phyloP scores from a whole-genome alignment of 2,329 filamentous ascomycete species.

The Camillea tinctor region DNA sequence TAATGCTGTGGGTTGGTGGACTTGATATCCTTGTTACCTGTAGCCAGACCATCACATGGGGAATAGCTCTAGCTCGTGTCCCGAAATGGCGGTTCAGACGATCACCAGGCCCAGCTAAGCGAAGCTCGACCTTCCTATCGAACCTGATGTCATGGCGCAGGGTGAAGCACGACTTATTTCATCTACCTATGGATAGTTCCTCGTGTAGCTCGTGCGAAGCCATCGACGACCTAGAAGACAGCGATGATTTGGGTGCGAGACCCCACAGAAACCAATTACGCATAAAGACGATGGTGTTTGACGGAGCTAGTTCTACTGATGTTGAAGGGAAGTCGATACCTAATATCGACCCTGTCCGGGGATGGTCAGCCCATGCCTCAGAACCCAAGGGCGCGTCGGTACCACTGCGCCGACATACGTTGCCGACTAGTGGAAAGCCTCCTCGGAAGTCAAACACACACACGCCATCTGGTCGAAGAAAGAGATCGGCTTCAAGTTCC shows the following conservation, averaged over 20 bases:
- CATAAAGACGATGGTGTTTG: conserved; percentile 18
- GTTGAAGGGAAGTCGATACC: conserved; percentile 2
- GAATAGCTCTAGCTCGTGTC: conserved; percentile 80
- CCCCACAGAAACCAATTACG: conserved; percentile 12
- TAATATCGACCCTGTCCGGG: conserved; percentile 1
- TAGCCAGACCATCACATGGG: conserved; percentile 74
- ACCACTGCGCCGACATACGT: conserved; percentile 47
- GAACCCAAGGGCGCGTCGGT: conserved; percentile 13
- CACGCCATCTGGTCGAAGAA: conserved; percentile 64
- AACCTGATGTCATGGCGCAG: conserved; percentile 46
- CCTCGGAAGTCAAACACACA: conserved; percentile 43
- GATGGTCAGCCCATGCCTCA: conserved; percentile 4
- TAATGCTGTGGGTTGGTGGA: conserved; percentile 82
- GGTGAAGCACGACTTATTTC: conserved; percentile 41
- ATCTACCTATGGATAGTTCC: conserved; percentile 30
- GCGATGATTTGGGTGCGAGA: conserved; percentile 18
- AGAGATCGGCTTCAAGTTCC: conserved; percentile 62
- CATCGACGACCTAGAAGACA: conserved; percentile 29
- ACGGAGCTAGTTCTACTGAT: conserved; percentile 10
- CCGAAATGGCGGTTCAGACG: conserved; percentile 87
- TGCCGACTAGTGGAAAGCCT: conserved; percentile 43
- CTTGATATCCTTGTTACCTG: conserved; percentile 72
- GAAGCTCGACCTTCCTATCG: conserved; percentile 36
- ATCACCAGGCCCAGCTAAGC: conserved; percentile 38
- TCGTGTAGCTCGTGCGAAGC: conserved; percentile 35